phyloP scores from a whole-genome alignment of 306 rosid species.

The Dalbergia cochinchinensis region DNA sequence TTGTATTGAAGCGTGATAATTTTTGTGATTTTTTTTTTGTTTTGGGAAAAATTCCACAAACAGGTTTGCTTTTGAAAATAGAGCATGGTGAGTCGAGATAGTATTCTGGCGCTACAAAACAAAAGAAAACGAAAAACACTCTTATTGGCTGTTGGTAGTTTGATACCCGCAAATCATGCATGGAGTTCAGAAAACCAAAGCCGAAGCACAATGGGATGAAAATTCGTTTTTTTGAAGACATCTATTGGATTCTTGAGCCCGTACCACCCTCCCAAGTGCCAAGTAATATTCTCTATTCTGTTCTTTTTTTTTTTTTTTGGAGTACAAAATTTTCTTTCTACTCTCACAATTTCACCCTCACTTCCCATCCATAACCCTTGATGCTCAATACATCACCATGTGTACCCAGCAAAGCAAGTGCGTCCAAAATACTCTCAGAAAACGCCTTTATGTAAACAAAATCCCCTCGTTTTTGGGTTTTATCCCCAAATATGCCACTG shows the following conservation, averaged over 20 bases:
- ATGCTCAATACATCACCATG: neutral
- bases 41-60: neutral
- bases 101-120: neutral
- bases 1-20: neutral
- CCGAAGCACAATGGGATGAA: slow-evolving; percentile 6
- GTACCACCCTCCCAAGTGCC: neutral
- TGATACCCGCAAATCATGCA: slow-evolving; percentile 50
- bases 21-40: too few species aligned
- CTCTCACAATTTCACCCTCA: neutral
- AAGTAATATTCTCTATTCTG: neutral
- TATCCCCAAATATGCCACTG: slow-evolving; percentile 37
- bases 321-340: neutral
- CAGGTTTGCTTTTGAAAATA: neutral
- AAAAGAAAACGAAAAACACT: neutral
- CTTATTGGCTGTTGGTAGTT: neutral
- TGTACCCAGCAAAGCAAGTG: neutral
- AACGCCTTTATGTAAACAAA: neutral
- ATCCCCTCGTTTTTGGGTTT: neutral
- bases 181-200: slow-evolving; percentile 18
- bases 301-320: too few species aligned
- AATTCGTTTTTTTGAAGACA: neutral
- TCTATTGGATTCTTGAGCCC: slow-evolving; percentile 13
- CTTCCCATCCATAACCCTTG: neutral
- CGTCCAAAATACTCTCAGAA: neutral
- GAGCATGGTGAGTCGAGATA: neutral